Evolutionary conservation across 2,329 filamentous ascomycete genomes (phyloP).

Genomic region (Nannizziopsis barbatae): DNA sequence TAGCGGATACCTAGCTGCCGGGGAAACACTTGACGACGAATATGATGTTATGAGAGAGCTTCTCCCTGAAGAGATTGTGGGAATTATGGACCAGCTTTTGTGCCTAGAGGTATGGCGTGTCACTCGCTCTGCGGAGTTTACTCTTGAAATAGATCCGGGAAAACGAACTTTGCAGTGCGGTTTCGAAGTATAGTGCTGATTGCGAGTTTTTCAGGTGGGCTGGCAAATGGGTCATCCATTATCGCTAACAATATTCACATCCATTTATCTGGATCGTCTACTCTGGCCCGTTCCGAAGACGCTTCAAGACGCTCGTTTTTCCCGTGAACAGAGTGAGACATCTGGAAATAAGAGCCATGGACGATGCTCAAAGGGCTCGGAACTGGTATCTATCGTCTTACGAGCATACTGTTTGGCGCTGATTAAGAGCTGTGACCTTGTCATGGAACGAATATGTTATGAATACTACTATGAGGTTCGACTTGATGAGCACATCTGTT

Average conservation of each 20-base stretch:
- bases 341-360: neutral
- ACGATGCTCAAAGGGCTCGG: constrained; percentile 2
- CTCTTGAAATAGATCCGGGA: neutral
- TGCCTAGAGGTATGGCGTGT: constrained; percentile 60
- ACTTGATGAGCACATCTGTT: constrained; percentile 3
- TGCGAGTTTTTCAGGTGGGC: constrained; percentile 53
- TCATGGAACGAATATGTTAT: constrained; percentile 64
- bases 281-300: constrained; percentile 56
- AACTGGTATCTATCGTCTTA: constrained; percentile 53
- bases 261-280: constrained; percentile 75
- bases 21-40: constrained; percentile 64
- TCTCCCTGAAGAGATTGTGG: constrained; percentile 68
- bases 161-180: neutral
- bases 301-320: constrained; percentile 56
- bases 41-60: constrained; percentile 62
- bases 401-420: constrained; percentile 77
- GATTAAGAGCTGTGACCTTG: constrained; percentile 69
- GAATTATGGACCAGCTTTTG: constrained; percentile 86
- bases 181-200: neutral
- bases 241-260: constrained; percentile 89
- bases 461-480: constrained; percentile 82
- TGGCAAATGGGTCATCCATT: constrained; percentile 96
- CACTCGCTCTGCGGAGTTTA: neutral
- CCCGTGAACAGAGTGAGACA: constrained; percentile 18
- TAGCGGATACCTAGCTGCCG: constrained; percentile 68